Base-by-base conservation (phyloP, 495 filamentous ascomycete genomes). In the Trichoderma virens region DNA sequence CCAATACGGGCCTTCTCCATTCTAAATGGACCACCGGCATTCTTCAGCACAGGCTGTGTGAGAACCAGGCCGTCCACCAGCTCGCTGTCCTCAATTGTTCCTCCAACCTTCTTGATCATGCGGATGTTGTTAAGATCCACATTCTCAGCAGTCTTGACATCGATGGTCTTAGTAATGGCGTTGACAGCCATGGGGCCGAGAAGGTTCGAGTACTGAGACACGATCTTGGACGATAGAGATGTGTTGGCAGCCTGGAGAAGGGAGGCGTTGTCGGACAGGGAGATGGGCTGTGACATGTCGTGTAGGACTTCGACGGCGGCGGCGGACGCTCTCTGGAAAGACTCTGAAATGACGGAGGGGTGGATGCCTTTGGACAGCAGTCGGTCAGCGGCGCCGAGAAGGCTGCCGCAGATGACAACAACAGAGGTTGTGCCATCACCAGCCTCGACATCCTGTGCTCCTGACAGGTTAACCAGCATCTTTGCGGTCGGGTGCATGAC, bases 391-490 rank as follows among this genome's bases (percentile, higher is more conserved):
- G 94, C 94, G 65, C 92, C 95, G 47, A 98, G 84, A 67, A 98
- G 77, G 76, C 91, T 95, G 68, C 94, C 94, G 68, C 91, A 91
- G 74, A 98, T 96, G 64, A 98, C 94, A 60, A 98, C 94, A 11
- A 98, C 94, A 5, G 94, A 98, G 39, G 94, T 98, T 64, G 94
- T 98, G 74, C 94, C 94, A 78, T 98, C 94, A 76, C 94, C 94
- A 66, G 94, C 94, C 75, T 98, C 94, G 66, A 98, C 90, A 82
- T 98, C 94, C 75, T 98, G 94, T 67, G 94, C 94, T 67, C 93
- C 90, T 70, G 92, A 93, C 61, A 98, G 85, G 73, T 98, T 92
- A 68, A 98, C 94, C 62, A 98, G 86, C 94, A 98, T 98, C 80
- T 95, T 94, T 47, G 94, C 94, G 64, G 94, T 93, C 41, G 94